Evolutionary conservation across 441 rosid species (phyloP).

Genomic region (Euphorbia celastroides): DNA sequence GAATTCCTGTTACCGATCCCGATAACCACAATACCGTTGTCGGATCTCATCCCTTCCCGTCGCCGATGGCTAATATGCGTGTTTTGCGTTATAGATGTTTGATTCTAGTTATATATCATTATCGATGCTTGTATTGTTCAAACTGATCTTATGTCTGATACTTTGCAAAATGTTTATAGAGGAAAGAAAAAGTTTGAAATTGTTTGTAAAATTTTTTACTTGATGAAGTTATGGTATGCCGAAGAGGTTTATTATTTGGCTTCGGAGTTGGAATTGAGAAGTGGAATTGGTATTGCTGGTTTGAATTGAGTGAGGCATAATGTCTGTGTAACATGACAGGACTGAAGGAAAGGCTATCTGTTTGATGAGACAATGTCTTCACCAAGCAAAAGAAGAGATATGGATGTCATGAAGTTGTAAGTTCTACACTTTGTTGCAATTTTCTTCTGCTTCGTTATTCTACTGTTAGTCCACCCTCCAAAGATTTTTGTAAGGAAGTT

Average conservation of each 20-base stretch:
- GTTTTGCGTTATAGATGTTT: no score
- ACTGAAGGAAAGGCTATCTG: not conserved
- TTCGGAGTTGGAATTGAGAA: not conserved
- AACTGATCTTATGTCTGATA: not conserved
- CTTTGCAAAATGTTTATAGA: not conserved
- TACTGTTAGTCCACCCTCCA: not conserved
- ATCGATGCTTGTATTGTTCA: not conserved
- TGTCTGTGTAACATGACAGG: slow-evolving; percentile 6
- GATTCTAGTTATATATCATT: no score
- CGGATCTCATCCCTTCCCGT: no score
- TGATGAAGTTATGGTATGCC: not conserved
- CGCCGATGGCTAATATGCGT: no score
- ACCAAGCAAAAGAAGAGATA: slow-evolving; percentile 78
- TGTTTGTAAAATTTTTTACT: not conserved
- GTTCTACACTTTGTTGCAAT: slow-evolving; percentile 16
- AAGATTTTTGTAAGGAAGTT: not conserved
- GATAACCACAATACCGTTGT: no score
- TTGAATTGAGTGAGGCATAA: not conserved
- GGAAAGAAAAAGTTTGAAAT: not conserved
- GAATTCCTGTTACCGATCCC: no score
- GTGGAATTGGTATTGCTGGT: not conserved
- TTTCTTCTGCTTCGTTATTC: not conserved
- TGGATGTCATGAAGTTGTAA: slow-evolving; percentile 78
- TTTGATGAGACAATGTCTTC: slow-evolving; percentile 41
- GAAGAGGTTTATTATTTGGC: not conserved